Evolutionary conservation across 2,329 filamentous ascomycete species (phyloP).

Genomic region (Penicillium olsonii): DNA sequence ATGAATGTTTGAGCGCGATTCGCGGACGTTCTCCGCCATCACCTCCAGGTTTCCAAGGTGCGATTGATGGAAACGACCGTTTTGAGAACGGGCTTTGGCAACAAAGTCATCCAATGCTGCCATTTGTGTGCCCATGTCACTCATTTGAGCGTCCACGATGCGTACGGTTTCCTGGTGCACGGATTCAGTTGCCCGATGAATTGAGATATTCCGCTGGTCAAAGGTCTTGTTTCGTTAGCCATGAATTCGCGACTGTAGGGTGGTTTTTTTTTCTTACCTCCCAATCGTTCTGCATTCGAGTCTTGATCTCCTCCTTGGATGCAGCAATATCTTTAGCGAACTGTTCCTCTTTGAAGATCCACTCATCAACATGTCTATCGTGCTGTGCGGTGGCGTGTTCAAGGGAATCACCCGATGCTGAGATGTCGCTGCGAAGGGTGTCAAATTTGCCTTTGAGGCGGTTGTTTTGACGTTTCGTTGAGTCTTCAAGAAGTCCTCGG

Average conservation of each 20-base stretch:
- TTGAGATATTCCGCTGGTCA: constrained; percentile 76
- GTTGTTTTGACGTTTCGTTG: constrained; percentile 71
- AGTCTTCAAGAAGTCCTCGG: constrained; percentile 71
- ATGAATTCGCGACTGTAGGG: not conserved
- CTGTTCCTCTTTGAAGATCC: constrained; percentile 68
- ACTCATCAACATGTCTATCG: constrained; percentile 69
- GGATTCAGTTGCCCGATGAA: constrained; percentile 79
- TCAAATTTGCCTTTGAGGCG: constrained; percentile 67
- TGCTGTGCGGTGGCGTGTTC: constrained; percentile 68
- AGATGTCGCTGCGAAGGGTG: constrained; percentile 65
- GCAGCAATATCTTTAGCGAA: constrained; percentile 71
- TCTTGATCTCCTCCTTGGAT: constrained; percentile 77
- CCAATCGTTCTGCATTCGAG: constrained; percentile 84
- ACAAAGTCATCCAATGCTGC: constrained; percentile 89
- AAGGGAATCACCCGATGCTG: constrained; percentile 64
- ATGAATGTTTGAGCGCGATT: constrained; percentile 71
- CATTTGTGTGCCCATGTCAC: constrained; percentile 85
- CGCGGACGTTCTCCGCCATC: constrained; percentile 68
- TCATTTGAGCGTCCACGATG: constrained; percentile 86
- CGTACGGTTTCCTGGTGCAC: constrained; percentile 89
- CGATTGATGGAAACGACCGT: constrained; percentile 71
- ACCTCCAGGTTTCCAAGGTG: constrained; percentile 67
- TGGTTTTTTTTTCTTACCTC: constrained; percentile 54
- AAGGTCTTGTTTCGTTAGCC: constrained; percentile 57
- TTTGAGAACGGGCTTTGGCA: constrained; percentile 75